These are phyloP conservation scores for Setaria italica DNA, from an alignment of 202 grass and related monocot species.

Conservation along the genomic window DNA sequence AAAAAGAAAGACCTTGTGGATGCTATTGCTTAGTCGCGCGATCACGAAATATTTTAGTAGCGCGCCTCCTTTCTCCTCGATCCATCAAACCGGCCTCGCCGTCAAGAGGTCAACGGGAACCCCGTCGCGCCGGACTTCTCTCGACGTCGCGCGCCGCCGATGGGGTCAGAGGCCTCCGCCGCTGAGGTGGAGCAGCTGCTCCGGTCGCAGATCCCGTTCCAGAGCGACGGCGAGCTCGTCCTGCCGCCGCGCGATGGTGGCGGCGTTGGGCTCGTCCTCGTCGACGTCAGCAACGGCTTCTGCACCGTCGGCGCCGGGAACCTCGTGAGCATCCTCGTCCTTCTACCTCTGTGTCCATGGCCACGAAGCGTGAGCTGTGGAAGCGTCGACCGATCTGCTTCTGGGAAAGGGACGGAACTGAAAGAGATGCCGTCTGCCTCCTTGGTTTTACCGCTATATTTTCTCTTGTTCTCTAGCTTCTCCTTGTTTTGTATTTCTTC, in stretches of 20 bases:
- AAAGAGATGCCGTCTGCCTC: not conserved
- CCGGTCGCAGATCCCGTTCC: not conserved
- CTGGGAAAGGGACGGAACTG: slow-evolving; percentile 33
- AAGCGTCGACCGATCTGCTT: not conserved
- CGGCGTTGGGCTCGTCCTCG: slow-evolving; percentile 82
- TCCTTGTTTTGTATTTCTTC: not conserved
- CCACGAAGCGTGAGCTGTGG: not conserved
- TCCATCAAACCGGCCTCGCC: not conserved
- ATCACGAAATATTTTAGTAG: not conserved
- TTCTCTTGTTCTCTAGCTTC: too few species aligned
- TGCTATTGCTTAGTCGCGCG: too few species aligned
- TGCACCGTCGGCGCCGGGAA: slow-evolving; percentile 96
- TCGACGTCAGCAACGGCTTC: slow-evolving; percentile 91
- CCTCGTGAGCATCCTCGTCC: slow-evolving; percentile 50
- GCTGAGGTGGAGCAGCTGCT: not conserved
- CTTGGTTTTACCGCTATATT: not conserved
- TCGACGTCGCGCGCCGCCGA: not conserved
- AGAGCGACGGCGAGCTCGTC: slow-evolving; percentile 27
- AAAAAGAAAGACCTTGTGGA: not conserved
- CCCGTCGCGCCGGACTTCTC: not conserved
- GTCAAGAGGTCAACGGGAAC: not conserved
- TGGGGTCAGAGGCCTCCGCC: not conserved
- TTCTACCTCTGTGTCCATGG: not conserved
- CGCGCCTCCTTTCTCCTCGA: not conserved
- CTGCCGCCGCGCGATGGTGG: not conserved